Evolutionary conservation across 129 eudicot genomes (phyloP).

Genomic region (Lactuca sativa): DNA sequence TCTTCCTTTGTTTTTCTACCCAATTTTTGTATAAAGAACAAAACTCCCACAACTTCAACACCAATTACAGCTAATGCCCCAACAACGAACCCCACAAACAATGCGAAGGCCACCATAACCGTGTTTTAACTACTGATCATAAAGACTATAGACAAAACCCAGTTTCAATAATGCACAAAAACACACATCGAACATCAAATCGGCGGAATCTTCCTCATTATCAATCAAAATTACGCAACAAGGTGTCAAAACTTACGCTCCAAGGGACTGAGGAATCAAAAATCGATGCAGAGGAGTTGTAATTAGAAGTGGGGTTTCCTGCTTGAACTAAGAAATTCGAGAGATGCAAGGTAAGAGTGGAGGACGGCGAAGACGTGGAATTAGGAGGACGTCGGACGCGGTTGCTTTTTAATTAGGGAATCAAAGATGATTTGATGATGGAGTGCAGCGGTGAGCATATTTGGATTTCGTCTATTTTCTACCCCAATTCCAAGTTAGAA

Average conservation of each 20-base stretch:
- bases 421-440: slow-evolving; percentile 18
- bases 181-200: slow-evolving; percentile 13
- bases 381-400: slow-evolving; percentile 1
- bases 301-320: slow-evolving; percentile 14
- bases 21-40: slow-evolving; percentile 41
- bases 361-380: background rate
- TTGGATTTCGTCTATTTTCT: background rate
- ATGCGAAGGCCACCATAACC: slow-evolving; percentile 41
- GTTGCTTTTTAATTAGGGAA: slow-evolving; percentile 19
- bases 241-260: background rate
- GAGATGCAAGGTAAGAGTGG: background rate
- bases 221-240: background rate
- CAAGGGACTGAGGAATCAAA: background rate
- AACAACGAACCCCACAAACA: slow-evolving; percentile 46
- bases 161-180: slow-evolving; percentile 12
- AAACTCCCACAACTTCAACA: slow-evolving; percentile 47
- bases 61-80: slow-evolving; percentile 60
- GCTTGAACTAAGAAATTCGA: background rate
- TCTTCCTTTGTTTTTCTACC: slow-evolving; percentile 32
- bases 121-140: background rate
- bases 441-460: background rate
- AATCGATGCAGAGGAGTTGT: background rate
- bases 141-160: slow-evolving; percentile 1
- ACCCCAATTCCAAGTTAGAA: background rate
- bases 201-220: slow-evolving; percentile 1